Base-by-base conservation (phyloP, 2,329 filamentous ascomycete genomes). In the Microdochium trichocladiopsis region DNA sequence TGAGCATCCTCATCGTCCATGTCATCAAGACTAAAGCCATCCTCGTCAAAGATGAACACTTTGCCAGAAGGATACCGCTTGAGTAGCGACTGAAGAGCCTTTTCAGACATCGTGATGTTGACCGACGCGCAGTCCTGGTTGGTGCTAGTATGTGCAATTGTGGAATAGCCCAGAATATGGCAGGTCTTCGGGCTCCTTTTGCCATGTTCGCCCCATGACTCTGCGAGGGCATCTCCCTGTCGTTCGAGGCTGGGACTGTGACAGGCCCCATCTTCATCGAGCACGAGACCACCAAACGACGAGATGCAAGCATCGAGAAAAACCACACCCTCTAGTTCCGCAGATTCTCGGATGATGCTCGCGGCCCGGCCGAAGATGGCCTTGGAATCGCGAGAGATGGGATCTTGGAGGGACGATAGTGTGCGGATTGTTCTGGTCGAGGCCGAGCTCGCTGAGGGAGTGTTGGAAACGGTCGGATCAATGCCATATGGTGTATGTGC, bases 281-380 rank as follows among this genome's bases (percentile, higher is more conserved):
- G 66, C 10, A 54, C 45, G 36, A 52, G 41, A 25, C 52, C 53
- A 18, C 51, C 53, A 47, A 58, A 63, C 2, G 55, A 53, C 2
- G 52, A 52, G 18, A 55, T 47, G 10, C 48, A 53, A 2, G 67
- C 69, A 52, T 70, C 67, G 0, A 70, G 53, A 49, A 69, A 70
- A 2, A 68, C 47, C 3, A 63, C 61, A 0, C 74, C 74, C 28
- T 76, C 70, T 0, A 70, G 68, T 31, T 71, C 68, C 3, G 76
- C 62, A 1, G 71, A 71, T 47, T 75, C 66, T 9, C 71, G 62
- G 14, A 77, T 63, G 12, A 76, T 63, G 41, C 69, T 70, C 5
- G 73, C 68, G 5, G 74, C 75, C 10, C 47, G 18, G 31, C 31
- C 23, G 33, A 51, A 22, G 23, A 45, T 25, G 14, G 22, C 23